A percentile compares a stretch with the other conserved stretches of the same genome.
Evolutionary conservation across 805 yeast genomes (phyloP).

Genomic region (Wickerhamiella hasegawae): DNA sequence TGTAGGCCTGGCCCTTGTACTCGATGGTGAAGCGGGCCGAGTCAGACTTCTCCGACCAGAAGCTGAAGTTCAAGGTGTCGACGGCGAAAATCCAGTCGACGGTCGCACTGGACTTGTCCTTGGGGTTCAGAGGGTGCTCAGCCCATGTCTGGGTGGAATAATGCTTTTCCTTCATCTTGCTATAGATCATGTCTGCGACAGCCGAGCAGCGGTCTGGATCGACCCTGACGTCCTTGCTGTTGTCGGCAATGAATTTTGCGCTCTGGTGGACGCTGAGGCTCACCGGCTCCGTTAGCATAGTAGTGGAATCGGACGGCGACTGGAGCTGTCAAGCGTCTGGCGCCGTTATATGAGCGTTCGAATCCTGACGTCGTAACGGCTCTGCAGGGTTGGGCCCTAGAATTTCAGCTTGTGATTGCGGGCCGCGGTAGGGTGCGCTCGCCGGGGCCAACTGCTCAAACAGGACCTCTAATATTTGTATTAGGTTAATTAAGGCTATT

Average conservation of each 20-base stretch:
- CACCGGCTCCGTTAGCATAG: neutral
- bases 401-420: no score
- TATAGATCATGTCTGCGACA: slow-evolving; percentile 19
- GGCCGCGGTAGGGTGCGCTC: no score
- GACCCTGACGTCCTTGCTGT: slow-evolving; percentile 20
- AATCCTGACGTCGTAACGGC: no score
- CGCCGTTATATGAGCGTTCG: no score
- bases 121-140: slow-evolving; percentile 23
- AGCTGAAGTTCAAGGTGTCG: slow-evolving; percentile 28
- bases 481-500: no score
- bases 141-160: slow-evolving; percentile 25
- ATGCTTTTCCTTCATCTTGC: slow-evolving; percentile 16
- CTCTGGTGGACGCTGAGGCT: slow-evolving; percentile 13
- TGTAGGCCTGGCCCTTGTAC: slow-evolving; percentile 21
- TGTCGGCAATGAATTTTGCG: slow-evolving; percentile 17
- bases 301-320: slow-evolving; percentile 42
- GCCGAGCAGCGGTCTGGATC: slow-evolving; percentile 15
- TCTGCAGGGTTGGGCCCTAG: no score
- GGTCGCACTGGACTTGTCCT: slow-evolving; percentile 1
- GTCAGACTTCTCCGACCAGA: slow-evolving; percentile 26
- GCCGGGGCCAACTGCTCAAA: no score
- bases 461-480: no score
- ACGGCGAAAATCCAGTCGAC: slow-evolving; percentile 28
- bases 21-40: slow-evolving; percentile 22
- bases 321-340: slow-evolving; percentile 95